Conservation (phyloP, 371 early-diverging fungal genomes). For the Lichtheimia hyalospora region DNA sequence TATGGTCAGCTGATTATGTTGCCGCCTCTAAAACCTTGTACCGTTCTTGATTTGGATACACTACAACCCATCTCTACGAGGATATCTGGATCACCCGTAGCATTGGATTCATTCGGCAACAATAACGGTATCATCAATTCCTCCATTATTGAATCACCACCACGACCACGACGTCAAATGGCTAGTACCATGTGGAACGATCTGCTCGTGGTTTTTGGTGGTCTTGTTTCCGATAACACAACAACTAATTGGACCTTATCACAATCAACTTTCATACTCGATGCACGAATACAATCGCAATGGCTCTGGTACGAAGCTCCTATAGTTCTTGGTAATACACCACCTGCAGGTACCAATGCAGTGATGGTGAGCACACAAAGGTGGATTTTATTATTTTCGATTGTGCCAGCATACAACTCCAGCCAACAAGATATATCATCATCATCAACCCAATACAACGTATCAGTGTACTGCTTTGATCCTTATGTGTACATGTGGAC, state of each 20-base stretch:
- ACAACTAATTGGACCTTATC: not conserved
- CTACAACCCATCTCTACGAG: not conserved
- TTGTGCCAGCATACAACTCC: not conserved
- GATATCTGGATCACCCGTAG: not conserved
- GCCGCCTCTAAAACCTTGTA: not conserved
- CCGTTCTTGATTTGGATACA: constrained; percentile 3
- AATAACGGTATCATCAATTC: not conserved
- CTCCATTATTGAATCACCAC: not conserved
- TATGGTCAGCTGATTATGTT: constrained; percentile 18
- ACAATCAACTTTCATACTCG: constrained; percentile 9
- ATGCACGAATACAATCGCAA: constrained; percentile 2
- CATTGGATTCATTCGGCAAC: constrained; percentile 3
- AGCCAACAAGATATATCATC: not conserved
- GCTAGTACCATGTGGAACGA: constrained; percentile 14
- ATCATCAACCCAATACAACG: constrained; percentile 1
- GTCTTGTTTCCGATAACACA: not conserved
- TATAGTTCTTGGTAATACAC: not conserved
- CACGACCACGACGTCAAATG: constrained; percentile 3
- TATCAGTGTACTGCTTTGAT: constrained; percentile 17
- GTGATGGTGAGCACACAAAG: constrained; percentile 10
- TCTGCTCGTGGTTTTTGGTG: constrained; percentile 9
- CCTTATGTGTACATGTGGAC: constrained; percentile 9
- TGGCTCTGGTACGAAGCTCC: constrained; percentile 12
- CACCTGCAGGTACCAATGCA: not conserved
- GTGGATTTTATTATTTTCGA: constrained; percentile 13